Evolutionary conservation across 78 protist species (phyloP).

Genomic region (Bigelowiella natans): DNA sequence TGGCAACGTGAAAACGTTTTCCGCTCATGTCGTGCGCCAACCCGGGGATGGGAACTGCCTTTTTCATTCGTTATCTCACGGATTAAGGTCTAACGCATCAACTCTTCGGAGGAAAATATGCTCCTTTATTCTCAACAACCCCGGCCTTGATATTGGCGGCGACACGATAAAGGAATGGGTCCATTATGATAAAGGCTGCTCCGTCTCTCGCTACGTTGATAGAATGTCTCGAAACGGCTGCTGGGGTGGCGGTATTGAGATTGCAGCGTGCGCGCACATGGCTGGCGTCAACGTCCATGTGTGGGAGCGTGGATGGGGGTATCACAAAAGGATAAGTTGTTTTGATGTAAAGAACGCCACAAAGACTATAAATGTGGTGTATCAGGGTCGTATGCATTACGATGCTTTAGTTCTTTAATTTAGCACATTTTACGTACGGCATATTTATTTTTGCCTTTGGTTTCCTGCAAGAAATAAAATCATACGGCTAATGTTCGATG

Average conservation of each 20-base stretch:
- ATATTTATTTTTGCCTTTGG: no score
- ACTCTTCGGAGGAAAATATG: background rate
- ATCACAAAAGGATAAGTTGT: background rate
- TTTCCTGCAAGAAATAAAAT: no score
- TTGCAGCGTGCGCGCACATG: background rate
- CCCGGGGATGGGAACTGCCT: slow-evolving; percentile 26
- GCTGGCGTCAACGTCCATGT: background rate
- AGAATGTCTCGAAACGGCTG: background rate
- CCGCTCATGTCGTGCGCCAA: slow-evolving; percentile 2
- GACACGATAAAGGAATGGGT: background rate
- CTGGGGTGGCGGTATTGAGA: slow-evolving; percentile 29
- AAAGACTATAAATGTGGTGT: background rate
- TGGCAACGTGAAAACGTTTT: background rate
- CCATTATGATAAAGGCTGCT: background rate
- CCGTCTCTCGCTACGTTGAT: background rate
- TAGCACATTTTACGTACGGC: no score
- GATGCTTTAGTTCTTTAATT: background rate
- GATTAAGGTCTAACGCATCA: background rate
- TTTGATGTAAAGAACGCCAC: background rate
- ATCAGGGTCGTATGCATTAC: background rate
- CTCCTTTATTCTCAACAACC: background rate
- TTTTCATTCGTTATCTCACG: slow-evolving; percentile 17
- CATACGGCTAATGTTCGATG: no score
- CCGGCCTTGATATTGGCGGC: background rate
- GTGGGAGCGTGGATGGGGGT: background rate